These are phyloP conservation scores for Hypericum perforatum DNA, from an alignment of 345 rosid genomes.

Conservation along the genomic window DNA sequence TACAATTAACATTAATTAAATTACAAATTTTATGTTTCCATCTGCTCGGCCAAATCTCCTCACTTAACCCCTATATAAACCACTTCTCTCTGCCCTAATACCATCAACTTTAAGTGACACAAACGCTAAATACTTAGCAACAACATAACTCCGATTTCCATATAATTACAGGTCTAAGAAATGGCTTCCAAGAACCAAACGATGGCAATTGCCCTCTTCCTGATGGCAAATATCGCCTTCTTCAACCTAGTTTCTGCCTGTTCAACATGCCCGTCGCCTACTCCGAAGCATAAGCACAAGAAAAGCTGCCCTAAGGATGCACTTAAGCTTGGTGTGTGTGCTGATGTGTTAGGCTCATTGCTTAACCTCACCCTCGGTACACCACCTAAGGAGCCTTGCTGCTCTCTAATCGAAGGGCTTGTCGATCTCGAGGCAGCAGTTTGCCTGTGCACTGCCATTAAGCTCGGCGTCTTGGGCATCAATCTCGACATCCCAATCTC, in stretches of 20 bases:
- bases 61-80: constrained; percentile 37
- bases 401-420: neutral
- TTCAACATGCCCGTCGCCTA: constrained; percentile 35
- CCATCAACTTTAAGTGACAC: constrained; percentile 2
- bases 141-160: neutral
- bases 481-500: neutral
- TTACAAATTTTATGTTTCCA: constrained; percentile 10
- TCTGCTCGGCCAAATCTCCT: constrained; percentile 4
- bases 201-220: constrained; percentile 35
- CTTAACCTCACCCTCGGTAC: neutral
- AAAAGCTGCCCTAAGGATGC: constrained; percentile 2
- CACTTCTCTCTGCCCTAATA: constrained; percentile 5
- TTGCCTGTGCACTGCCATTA: constrained; percentile 3
- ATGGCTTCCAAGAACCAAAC: constrained; percentile 39
- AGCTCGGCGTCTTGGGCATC: neutral
- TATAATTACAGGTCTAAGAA: constrained; percentile 1
- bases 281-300: constrained; percentile 32
- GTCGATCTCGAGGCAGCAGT: neutral
- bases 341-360: constrained; percentile 1
- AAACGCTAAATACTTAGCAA: too few relatives aligned
- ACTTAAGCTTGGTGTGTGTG: neutral
- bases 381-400: neutral
- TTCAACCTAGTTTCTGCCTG: constrained; percentile 33
- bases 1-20: too few relatives aligned
- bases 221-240: constrained; percentile 42